Base-by-base conservation (phyloP, 768 basidiomycete species). In the Suillus clintonianus region DNA sequence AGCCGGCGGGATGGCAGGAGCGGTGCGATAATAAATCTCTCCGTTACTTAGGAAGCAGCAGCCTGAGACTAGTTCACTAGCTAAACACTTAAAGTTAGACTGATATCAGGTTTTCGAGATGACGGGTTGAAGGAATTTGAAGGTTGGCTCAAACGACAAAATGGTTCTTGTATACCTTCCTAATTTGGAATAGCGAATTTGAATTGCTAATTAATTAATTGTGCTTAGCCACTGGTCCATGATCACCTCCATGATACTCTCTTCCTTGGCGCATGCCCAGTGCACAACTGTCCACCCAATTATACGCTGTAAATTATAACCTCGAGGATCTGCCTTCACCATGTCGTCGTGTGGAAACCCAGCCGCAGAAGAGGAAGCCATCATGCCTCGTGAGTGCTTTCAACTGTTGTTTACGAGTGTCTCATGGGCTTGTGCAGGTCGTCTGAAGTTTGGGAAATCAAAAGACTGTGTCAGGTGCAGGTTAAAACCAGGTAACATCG, bases 391-490 rank as follows among this genome's bases (percentile, higher is more conserved):
- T 91, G 73, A 75, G 88, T 74, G 2, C 5, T 34, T 2, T 34
- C 27, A 41, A 30, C 5, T 24, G 30, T 19, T 19, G 24, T 48
- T 4, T 6, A 17, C 13, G 30, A 45, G 14, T 19, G 13, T 36
- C 14, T 64, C 3, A 56, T 58, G 37, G 37, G 68, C 54, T 51
- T 41, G 32, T 45, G 4, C 53, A 93, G 91, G 84, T 37, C 86
- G 87, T 30, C 76, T 79, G 59, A 91, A 85, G 69, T 90, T 86
- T 68, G 89, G 90, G 71, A 87, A 85, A 74, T 82, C 86, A 3
- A 88, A 80, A 64, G 71, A 75, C 14, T 94, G 92, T 67, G 81
- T 91, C n/a, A 89, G 88, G 69, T 94, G 92, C 75, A 93, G 91
- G 72, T 77, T 75, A 36, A 83, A 82, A 30, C 66, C 61, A 8